phyloP scores from a whole-genome alignment of 75 land plant species.

The Cupressus sempervirens region DNA sequence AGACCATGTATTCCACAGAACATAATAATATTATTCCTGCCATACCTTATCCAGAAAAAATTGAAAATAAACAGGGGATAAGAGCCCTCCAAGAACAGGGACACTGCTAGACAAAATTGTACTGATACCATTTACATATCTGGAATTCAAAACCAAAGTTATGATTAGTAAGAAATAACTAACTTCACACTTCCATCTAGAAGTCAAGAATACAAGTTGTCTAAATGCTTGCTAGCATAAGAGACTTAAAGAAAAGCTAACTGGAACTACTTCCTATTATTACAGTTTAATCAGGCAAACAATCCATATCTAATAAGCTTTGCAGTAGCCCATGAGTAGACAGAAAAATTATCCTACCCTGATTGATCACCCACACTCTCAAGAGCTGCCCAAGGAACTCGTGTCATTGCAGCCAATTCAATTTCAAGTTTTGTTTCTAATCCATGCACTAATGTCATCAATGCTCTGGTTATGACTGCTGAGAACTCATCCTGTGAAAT shows the following conservation, averaged over 20 bases:
- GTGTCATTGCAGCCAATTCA: slow-evolving; percentile 95
- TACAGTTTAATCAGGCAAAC: not conserved
- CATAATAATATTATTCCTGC: not conserved
- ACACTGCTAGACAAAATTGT: slow-evolving; percentile 86
- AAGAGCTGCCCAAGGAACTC: slow-evolving; percentile 93
- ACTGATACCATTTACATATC: slow-evolving; percentile 96
- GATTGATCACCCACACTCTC: slow-evolving; percentile 99
- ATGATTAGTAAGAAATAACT: not conserved
- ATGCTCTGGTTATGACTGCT: slow-evolving; percentile 90
- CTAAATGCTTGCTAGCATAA: not conserved
- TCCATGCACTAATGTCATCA: slow-evolving; percentile 89
- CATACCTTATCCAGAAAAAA: slow-evolving; percentile 95
- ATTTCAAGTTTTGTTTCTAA: slow-evolving; percentile 92
- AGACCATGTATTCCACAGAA: not conserved
- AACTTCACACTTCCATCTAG: not conserved
- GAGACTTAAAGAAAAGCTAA: not conserved
- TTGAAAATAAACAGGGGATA: slow-evolving; percentile 93
- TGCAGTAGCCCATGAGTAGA: not conserved
- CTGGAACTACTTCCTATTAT: not conserved
- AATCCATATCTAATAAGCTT: slow-evolving; percentile 2
- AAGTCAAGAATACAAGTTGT: not conserved
- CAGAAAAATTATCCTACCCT: slow-evolving; percentile 46
- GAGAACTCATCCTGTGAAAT: slow-evolving; percentile 94
- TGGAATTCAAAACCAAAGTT: slow-evolving; percentile 24
- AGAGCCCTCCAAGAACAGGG: slow-evolving; percentile 87